These are phyloP conservation scores for Coniella lustricola DNA, from an alignment of 2,329 filamentous ascomycete species.

Conservation along the genomic window DNA sequence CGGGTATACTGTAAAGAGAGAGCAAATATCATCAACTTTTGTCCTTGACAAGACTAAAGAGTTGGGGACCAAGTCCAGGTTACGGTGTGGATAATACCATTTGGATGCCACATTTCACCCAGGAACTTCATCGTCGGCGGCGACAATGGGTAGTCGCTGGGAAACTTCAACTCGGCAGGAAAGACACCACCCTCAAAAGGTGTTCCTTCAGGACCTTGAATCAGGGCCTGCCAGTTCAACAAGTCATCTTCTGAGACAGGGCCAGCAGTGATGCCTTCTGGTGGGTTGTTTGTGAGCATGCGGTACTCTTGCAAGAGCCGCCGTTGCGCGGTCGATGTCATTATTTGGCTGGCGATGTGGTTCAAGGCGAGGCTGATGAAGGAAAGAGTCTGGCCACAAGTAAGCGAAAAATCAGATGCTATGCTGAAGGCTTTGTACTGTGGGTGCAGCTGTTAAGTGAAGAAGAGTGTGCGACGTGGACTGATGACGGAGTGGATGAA, in stretches of 20 bases:
- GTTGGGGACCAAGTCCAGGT: too few relatives aligned
- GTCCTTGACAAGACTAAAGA: neutral
- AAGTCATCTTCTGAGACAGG: conserved; percentile 92
- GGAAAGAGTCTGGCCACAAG: too few relatives aligned
- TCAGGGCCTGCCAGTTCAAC: conserved; percentile 92
- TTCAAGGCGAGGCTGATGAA: too few relatives aligned
- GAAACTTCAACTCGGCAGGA: conserved; percentile 89
- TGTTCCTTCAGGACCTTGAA: conserved; percentile 90
- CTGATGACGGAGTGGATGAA: neutral
- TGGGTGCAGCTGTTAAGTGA: too few relatives aligned
- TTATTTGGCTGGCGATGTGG: conserved; percentile 39
- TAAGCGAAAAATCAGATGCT: too few relatives aligned
- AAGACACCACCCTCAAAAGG: conserved; percentile 96
- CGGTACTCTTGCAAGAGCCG: conserved; percentile 97
- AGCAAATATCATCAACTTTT: neutral
- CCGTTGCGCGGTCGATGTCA: conserved; percentile 53
- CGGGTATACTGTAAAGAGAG: conserved; percentile 61
- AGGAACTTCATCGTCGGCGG: conserved; percentile 95
- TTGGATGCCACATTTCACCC: conserved; percentile 92
- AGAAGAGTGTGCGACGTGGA: neutral
- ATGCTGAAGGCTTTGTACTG: too few relatives aligned
- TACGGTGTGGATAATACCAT: conserved; percentile 51
- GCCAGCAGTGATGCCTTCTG: conserved; percentile 95
- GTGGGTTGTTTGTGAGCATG: conserved; percentile 84
- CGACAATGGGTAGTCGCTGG: conserved; percentile 92